A percentile compares a stretch with the other conserved stretches of the same genome.
These are phyloP conservation scores for Hygrophorus russula DNA, from an alignment of 768 basidiomycete species.

Conservation along the genomic window DNA sequence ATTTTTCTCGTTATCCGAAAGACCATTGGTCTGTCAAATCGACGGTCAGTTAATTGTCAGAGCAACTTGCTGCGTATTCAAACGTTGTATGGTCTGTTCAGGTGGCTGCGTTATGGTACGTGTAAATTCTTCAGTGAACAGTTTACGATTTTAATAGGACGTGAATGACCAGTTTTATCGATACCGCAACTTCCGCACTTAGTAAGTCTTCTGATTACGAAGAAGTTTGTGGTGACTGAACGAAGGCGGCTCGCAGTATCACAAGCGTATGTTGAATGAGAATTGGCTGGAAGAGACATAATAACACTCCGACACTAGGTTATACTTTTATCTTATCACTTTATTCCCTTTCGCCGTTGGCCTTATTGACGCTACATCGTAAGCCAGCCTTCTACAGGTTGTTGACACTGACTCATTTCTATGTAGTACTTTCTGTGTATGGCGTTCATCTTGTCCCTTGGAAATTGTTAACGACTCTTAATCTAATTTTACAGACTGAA, in stretches of 20 bases:
- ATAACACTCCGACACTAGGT: conserved; percentile 4
- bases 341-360: conserved; percentile 14
- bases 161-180: conserved; percentile 7
- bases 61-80: no score
- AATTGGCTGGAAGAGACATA: neutral
- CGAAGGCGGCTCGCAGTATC: conserved; percentile 5
- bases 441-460: neutral
- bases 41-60: conserved; percentile 10
- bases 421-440: neutral
- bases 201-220: conserved; percentile 8
- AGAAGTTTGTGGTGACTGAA: neutral
- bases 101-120: conserved; percentile 10
- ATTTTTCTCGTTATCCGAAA: conserved; percentile 15
- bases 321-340: conserved; percentile 15
- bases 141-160: neutral
- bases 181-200: conserved; percentile 13
- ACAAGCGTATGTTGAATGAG: conserved; percentile 5
- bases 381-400: neutral
- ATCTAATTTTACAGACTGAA: no score
- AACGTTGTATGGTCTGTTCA: neutral
- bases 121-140: neutral
- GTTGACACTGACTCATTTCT: neutral
- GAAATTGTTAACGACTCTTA: no score
- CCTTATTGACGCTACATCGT: conserved; percentile 12
- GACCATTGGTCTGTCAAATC: conserved; percentile 11